Conservation (phyloP, 352 stramenopile species). For the Albugo laibachii region DNA sequence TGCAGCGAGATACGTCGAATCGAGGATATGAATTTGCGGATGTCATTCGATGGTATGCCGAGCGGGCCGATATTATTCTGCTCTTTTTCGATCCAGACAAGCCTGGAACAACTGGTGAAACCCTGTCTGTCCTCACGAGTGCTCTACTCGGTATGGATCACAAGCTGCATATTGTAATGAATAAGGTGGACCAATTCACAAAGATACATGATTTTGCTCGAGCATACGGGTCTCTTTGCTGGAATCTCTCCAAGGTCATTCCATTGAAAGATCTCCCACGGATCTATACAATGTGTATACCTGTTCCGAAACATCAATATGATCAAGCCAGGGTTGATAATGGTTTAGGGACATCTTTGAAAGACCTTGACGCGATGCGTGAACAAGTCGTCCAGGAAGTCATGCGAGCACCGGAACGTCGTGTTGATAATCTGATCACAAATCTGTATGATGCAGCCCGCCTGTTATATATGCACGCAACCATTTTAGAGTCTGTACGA, state of each 20-base stretch:
- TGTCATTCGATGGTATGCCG: slow-evolving; percentile 95
- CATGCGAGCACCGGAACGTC: slow-evolving; percentile 90
- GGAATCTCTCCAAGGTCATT: slow-evolving; percentile 98
- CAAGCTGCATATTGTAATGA: slow-evolving; percentile 99
- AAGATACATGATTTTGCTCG: slow-evolving; percentile 99
- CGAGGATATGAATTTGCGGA: slow-evolving; percentile 96
- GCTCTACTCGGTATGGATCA: slow-evolving; percentile 96
- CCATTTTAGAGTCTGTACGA: slow-evolving; percentile 66
- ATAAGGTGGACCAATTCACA: slow-evolving; percentile 97
- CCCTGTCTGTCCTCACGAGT: slow-evolving; percentile 93
- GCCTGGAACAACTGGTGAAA: slow-evolving; percentile 97
- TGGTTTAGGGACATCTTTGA: slow-evolving; percentile 38
- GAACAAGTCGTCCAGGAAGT: slow-evolving; percentile 96
- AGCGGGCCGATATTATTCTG: slow-evolving; percentile 97
- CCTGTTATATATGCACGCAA: slow-evolving; percentile 91
- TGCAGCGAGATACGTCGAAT: slow-evolving; percentile 25
- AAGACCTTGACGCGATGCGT: slow-evolving; percentile 90
- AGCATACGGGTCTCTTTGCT: slow-evolving; percentile 97
- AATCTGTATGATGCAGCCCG: slow-evolving; percentile 85
- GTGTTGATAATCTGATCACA: slow-evolving; percentile 99
- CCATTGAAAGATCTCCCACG: slow-evolving; percentile 97
- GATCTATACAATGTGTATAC: slow-evolving; percentile 99
- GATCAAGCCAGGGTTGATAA: slow-evolving; percentile 21
- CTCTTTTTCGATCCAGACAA: slow-evolving; percentile 99
- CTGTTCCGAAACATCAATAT: slow-evolving; percentile 34